These are phyloP conservation scores for Aschersonia sp. DNA, from an alignment of 2,329 filamentous ascomycete genomes.

Conservation along the genomic window DNA sequence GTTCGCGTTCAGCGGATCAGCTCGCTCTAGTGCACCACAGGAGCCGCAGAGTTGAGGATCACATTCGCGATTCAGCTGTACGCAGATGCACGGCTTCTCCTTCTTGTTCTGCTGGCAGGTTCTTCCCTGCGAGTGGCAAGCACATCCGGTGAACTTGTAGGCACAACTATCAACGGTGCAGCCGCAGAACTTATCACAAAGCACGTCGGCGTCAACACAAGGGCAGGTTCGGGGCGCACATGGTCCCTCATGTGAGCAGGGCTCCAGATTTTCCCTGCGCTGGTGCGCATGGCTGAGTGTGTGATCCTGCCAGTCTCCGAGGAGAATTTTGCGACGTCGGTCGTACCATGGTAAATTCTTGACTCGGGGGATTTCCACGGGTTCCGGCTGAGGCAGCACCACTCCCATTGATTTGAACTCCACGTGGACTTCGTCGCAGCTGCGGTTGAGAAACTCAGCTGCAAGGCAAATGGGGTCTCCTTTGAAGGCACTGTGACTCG, in stretches of 20 bases:
- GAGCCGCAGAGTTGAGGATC: slow-evolving; percentile 60
- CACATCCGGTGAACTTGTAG: slow-evolving; percentile 52
- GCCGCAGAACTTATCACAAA: slow-evolving; percentile 61
- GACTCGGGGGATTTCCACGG: slow-evolving; percentile 18
- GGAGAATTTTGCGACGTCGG: slow-evolving; percentile 36
- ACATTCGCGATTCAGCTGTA: slow-evolving; percentile 62
- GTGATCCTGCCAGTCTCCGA: slow-evolving; percentile 40
- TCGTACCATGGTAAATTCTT: slow-evolving; percentile 41
- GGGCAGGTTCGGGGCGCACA: slow-evolving; percentile 47
- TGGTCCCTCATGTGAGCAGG: slow-evolving; percentile 55
- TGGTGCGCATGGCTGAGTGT: slow-evolving; percentile 41
- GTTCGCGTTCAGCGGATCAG: slow-evolving; percentile 54
- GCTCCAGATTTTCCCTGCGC: slow-evolving; percentile 41
- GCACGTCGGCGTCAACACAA: slow-evolving; percentile 45
- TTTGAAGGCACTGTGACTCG: slow-evolving; percentile 23
- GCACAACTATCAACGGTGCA: slow-evolving; percentile 45
- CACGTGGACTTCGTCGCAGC: slow-evolving; percentile 35
- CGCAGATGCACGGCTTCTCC: slow-evolving; percentile 53
- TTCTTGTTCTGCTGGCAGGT: slow-evolving; percentile 41
- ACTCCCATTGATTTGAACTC: slow-evolving; percentile 14
- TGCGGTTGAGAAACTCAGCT: slow-evolving; percentile 32
- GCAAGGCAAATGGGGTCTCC: slow-evolving; percentile 32
- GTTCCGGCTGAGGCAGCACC: slow-evolving; percentile 10
- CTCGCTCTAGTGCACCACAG: slow-evolving; percentile 55
- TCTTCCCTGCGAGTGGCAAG: slow-evolving; percentile 46